Evolutionary conservation across 768 basidiomycete species (phyloP), one percentile per base, ranked within the genome.

Genomic region (Chalciporus pseudorubinellus): DNA sequence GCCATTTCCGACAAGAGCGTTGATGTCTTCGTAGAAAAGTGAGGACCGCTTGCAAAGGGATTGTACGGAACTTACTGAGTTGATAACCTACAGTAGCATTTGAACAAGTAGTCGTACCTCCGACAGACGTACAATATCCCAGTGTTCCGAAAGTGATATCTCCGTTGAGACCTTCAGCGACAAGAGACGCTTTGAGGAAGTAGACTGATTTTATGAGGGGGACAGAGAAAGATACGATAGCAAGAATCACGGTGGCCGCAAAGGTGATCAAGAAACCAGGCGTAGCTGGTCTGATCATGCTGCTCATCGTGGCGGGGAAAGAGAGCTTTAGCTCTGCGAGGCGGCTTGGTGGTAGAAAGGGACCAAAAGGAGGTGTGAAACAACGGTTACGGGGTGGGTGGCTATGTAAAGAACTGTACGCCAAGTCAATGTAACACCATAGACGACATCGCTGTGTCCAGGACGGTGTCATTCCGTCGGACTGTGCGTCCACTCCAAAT

Each of bases 191-290:
- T 65, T 87, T 83, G 63, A 98, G 84, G 72, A 98, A 95, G 74
- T 80, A 94, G 39, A 98, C 73, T 2, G 87, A 85, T 69, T 92
- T 95, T 77, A 97, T 76, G 64, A 84, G 82, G 0, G 95, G 97
- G 9, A 93, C 91, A 48, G 86, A 89, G 72, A 98, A 95, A 38
- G 89, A 85, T 20, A 95, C 94, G 40, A 95, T 70, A 14, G 87
- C 87, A 50, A 98, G 81, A 39, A 95, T 76, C 52, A 79, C 69
- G 7, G 92, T 85, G 0, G 93, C 91, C n/a, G 76, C 66, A 46
- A 92, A 78, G 18, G 90, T 93, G 56, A 92, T 76, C 45, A 95
- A 38, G 63, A 94, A 92, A 38, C 93, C 95, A 29, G 94, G 92
- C 1, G 92, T 95, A 8, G 93, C 94, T 51, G 89, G 90, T 39